Conservation (phyloP, 2,329 filamentous ascomycete species). For the Talaromyces sp. region DNA sequence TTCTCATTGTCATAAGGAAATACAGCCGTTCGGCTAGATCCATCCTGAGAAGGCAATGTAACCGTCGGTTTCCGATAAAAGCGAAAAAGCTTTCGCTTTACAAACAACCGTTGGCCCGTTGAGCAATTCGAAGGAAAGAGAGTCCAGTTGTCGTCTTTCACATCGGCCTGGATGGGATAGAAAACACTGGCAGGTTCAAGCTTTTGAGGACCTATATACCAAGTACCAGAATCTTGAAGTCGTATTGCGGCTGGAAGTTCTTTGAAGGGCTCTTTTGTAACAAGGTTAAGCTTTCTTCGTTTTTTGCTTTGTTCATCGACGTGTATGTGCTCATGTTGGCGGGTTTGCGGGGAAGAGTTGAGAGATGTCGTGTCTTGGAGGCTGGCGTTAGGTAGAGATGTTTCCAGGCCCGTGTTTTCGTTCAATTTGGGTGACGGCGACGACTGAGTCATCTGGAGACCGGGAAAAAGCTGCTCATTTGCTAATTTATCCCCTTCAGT, state of each 20-base stretch:
- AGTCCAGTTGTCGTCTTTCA: slow-evolving; percentile 23
- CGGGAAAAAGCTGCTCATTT: slow-evolving; percentile 1
- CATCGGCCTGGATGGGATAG: slow-evolving; percentile 29
- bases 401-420: background rate
- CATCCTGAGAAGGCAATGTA: slow-evolving; percentile 16
- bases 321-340: slow-evolving; percentile 20
- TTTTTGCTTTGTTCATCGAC: slow-evolving; percentile 26
- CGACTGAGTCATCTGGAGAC: background rate
- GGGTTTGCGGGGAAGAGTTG: slow-evolving; percentile 4
- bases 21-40: slow-evolving; percentile 20
- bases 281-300: slow-evolving; percentile 24
- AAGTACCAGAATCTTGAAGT: slow-evolving; percentile 8
- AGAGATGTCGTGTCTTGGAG: background rate
- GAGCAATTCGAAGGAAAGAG: slow-evolving; percentile 20
- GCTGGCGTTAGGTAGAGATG: slow-evolving; percentile 41
- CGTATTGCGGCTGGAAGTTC: background rate
- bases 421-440: slow-evolving; percentile 4
- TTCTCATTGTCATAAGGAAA: slow-evolving; percentile 23
- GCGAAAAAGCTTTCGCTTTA: slow-evolving; percentile 25
- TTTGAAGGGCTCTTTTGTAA: background rate
- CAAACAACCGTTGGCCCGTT: slow-evolving; percentile 23
- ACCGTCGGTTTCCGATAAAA: slow-evolving; percentile 24
- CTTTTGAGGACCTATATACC: slow-evolving; percentile 38
- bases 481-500: background rate
- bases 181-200: slow-evolving; percentile 40